Evolutionary conservation across 495 filamentous ascomycete species (phyloP), one percentile per base, ranked within the genome.

Genomic region (Penicillium flavigenum): DNA sequence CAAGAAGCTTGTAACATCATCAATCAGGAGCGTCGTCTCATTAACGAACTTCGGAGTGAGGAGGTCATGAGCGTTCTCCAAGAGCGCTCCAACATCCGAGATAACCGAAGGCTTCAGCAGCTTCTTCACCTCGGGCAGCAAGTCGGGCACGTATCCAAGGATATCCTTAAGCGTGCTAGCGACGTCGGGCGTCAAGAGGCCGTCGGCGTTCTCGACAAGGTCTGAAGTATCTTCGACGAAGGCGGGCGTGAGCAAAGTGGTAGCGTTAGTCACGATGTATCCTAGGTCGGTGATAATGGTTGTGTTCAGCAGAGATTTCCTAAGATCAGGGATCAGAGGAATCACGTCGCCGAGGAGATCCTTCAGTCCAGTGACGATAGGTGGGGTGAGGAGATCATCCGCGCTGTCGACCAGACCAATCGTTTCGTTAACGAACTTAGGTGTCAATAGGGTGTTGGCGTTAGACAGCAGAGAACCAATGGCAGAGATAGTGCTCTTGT

Each of bases 61-160:
- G 2, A 79, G 67, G 24, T 70, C 64, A 47, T 71, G 69, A n/a
- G 76, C 76, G 43, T 79, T 79, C 1, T 63, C 63, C 42, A 79
- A 64, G 14, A 80, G 71, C n/a, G 67, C 66, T 27, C 69, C 52
- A 5, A 79, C 62, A 22, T 73, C 70, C 41, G 63, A 63, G 51
- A 79, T 63, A 5, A 71, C 73, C n/a, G 70, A 57, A 0, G 68
- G 52, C 10, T 63, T 66, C 5, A 78, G 43, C 32, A 79, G 54
- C 17, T 67, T 67, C 53, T 64, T 44, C 55, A 71, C 51, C 64
- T 66, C 68, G 19, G 60, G 68, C 47, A 66, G 56, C 5, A 63
- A 53, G 16, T 67, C 61, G 7, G 66, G 57, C 14, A 77, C 44
- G 24, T 71, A 62, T 26, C 54, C 55, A 16, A 80, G 53, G 20